Evolutionary conservation across 345 rosid genomes (phyloP).

Genomic region (Eucalyptus globulus): DNA sequence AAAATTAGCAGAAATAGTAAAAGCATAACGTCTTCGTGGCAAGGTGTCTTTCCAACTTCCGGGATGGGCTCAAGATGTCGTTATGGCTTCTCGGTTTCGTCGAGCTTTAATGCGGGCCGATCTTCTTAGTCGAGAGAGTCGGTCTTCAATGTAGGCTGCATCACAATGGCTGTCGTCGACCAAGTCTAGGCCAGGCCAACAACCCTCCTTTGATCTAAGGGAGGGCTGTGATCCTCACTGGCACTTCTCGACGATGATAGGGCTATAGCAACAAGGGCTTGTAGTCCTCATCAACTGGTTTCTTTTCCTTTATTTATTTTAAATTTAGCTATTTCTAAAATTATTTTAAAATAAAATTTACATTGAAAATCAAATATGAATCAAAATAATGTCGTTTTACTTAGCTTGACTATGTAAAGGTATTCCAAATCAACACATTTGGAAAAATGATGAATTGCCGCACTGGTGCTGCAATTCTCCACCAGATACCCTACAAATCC

Average conservation of each 20-base stretch:
- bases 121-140: no score
- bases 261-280: fast-evolving
- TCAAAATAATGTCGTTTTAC: neutral
- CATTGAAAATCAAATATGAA: neutral
- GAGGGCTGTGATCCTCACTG: fast-evolving
- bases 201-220: no score
- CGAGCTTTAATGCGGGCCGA: no score
- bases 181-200: fast-evolving
- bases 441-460: neutral
- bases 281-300: fast-evolving
- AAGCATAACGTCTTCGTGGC: no score
- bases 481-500: fast-evolving
- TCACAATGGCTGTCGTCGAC: fast-evolving
- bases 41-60: no score
- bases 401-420: fast-evolving
- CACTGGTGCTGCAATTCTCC: fast-evolving
- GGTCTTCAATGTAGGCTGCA: no score
- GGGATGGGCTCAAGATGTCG: no score
- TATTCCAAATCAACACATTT: neutral
- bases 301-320: no score
- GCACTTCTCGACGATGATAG: fast-evolving
- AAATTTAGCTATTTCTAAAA: no score
- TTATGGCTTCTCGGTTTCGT: no score
- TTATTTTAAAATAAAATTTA: neutral
- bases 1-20: no score